A percentile compares a stretch with the other conserved stretches of the same genome.
Conservation (phyloP, 768 basidiomycete genomes). For the Sporobolomyces phaffii region DNA sequence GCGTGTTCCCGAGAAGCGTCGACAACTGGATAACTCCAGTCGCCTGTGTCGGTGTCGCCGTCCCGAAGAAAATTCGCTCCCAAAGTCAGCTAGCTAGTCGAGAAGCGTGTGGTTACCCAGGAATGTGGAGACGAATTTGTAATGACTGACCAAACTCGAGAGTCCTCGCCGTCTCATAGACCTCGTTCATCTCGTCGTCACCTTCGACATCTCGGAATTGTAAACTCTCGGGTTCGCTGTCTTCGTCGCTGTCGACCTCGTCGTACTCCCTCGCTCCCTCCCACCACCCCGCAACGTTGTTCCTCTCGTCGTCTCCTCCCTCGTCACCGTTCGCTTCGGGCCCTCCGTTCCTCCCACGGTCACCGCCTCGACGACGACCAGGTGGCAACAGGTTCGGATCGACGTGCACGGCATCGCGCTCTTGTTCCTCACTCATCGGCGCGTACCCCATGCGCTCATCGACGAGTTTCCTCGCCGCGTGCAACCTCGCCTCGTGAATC, state of each 20-base stretch:
- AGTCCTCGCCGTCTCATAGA: slow-evolving; percentile 68
- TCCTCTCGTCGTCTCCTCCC: slow-evolving; percentile 51
- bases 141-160: slow-evolving; percentile 80
- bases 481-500: slow-evolving; percentile 44
- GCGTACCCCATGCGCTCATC: slow-evolving; percentile 62
- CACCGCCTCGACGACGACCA: slow-evolving; percentile 50
- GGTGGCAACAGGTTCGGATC: slow-evolving; percentile 41
- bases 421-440: slow-evolving; percentile 64
- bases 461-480: slow-evolving; percentile 44
- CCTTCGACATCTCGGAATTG: slow-evolving; percentile 66
- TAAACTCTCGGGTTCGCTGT: slow-evolving; percentile 52
- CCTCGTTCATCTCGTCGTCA: slow-evolving; percentile 58
- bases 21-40: slow-evolving; percentile 41
- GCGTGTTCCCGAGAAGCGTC: slow-evolving; percentile 49
- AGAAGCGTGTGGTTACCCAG: not conserved
- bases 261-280: slow-evolving; percentile 45
- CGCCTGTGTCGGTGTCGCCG: slow-evolving; percentile 36
- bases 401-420: slow-evolving; percentile 58
- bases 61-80: too few species aligned
- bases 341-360: too few species aligned
- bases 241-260: slow-evolving; percentile 22
- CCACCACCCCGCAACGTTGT: slow-evolving; percentile 46
- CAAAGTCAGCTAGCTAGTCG: too few species aligned
- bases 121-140: too few species aligned
- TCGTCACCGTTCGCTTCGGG: too few species aligned